phyloP scores from a whole-genome alignment of 2,329 filamentous ascomycete genomes.

The Claviceps pusilla region DNA sequence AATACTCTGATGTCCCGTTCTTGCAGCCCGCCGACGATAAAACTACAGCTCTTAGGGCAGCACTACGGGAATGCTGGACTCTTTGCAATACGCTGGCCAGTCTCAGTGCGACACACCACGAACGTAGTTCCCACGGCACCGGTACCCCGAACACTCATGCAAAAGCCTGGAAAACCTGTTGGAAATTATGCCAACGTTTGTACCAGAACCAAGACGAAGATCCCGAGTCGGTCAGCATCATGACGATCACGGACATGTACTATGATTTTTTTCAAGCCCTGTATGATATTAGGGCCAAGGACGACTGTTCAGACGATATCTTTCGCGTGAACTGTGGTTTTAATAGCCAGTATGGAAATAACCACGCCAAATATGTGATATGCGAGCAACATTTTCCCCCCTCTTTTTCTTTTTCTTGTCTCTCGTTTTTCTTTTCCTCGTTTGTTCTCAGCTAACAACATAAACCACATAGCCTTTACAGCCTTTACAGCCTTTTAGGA shows the following conservation, averaged over 20 bases:
- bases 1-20: constrained; percentile 26
- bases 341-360: constrained; percentile 59
- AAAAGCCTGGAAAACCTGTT: constrained; percentile 85
- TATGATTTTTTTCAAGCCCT: constrained; percentile 83
- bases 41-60: constrained; percentile 53
- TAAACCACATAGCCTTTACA: constrained; percentile 43
- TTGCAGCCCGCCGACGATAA: constrained; percentile 39
- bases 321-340: too few relatives aligned
- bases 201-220: constrained; percentile 69
- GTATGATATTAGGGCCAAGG: constrained; percentile 68
- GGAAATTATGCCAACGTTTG: constrained; percentile 78
- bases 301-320: constrained; percentile 12
- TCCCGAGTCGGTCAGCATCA: constrained; percentile 49
- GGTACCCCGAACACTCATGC: constrained; percentile 66
- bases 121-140: constrained; percentile 62
- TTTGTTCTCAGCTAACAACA: not conserved
- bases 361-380: not conserved
- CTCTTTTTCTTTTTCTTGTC: too few relatives aligned
- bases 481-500: too few relatives aligned
- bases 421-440: too few relatives aligned
- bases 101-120: constrained; percentile 69
- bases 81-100: constrained; percentile 81
- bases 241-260: constrained; percentile 69
- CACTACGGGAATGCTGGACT: constrained; percentile 82
- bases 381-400: not conserved